Evolutionary conservation across 306 rosid species (phyloP).

Genomic region (Psophocarpus tetragonolobus): DNA sequence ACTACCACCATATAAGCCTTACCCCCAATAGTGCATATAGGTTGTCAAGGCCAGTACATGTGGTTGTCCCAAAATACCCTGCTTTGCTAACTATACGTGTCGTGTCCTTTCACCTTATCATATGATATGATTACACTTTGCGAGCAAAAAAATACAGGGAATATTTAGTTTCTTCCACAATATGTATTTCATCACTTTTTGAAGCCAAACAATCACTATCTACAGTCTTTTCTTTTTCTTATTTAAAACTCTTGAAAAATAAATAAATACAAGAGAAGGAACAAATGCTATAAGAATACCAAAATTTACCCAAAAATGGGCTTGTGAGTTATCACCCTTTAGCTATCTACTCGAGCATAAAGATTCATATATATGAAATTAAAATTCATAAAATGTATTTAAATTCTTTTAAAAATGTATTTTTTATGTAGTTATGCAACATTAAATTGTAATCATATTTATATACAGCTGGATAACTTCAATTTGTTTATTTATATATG

Average conservation of each 20-base stretch:
- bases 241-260: neutral
- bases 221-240: neutral
- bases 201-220: neutral
- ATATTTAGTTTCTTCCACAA: neutral
- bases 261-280: neutral
- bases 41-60: conserved; percentile 37
- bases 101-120: conserved; percentile 14
- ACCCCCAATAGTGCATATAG: conserved; percentile 18
- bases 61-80: conserved; percentile 30
- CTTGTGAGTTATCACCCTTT: neutral
- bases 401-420: too few relatives aligned
- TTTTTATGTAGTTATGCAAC: neutral
- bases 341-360: neutral
- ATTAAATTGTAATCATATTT: neutral
- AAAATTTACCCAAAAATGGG: neutral
- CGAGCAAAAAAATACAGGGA: neutral
- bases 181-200: neutral
- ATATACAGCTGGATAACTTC: neutral
- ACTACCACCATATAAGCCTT: conserved; percentile 34
- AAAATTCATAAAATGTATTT: too few relatives aligned
- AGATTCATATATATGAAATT: neutral
- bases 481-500: neutral
- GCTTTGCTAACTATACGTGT: conserved; percentile 26
- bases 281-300: neutral
- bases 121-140: neutral